Evolutionary conservation across 768 basidiomycete genomes (phyloP), one percentile per base, ranked within the genome.

Genomic region (Rhizopogon salebrosus): DNA sequence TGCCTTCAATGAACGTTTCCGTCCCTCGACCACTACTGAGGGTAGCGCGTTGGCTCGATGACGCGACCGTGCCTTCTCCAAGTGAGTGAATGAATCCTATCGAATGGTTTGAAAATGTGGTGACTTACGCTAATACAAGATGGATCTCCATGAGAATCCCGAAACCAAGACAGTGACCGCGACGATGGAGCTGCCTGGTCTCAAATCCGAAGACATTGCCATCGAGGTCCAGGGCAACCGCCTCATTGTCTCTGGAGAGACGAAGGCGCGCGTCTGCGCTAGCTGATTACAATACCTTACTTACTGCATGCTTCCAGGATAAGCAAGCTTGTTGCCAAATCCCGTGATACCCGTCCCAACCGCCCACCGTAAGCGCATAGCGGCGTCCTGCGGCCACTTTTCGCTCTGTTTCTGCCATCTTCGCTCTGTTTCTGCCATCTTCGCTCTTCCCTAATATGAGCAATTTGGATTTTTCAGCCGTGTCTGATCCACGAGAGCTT

Each of bases 171-270:
- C 69, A 26, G 75, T 84, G 34, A 80, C 78, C 1, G 82, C 82
- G 41, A 65, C 72, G 8, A 80, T 83, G 59, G 81, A 85, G 58
- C 67, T 85, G 5, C 81, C 83, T 0, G 82, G 81, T n/a, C 27
- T 81, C 34, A 67, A 69, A 52, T 76, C 78, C 27, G 76, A 83
- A 45, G 66, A 82, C 53, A 68, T 83, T 42, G 64, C 67, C 43
- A 74, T 85, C 56, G 80, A 83, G 51, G 58, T 81, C 6, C 72
- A 75, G 49, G 71, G 76, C 54, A 75, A 76, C 52, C 66, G 71
- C 2, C 74, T 85, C 46, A 76, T 64, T 36, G 62, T 85, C 42
- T 75, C 78, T 2, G 83, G 80, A 7, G 76, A 84, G 66, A 68
- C 62, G 20, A 72, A 66, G 43, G n/a, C n/a, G n/a, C n/a, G n/a